phyloP scores from a whole-genome alignment of 345 rosid species.

The Hypericum androsaemum region DNA sequence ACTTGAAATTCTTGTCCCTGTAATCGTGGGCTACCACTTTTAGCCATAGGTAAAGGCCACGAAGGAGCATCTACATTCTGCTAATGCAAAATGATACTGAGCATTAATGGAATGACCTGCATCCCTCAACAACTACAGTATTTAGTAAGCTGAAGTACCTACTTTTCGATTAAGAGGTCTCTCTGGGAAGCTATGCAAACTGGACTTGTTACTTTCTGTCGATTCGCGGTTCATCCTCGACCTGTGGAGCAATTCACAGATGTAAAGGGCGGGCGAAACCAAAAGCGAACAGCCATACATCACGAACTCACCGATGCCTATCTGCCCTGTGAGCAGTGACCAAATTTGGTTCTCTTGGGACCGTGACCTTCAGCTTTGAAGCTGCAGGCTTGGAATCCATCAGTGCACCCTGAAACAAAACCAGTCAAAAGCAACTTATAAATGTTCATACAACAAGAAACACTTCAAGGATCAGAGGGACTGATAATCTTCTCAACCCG shows the following conservation, averaged over 20 bases:
- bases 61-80: conserved; percentile 30
- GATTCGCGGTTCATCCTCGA: conserved; percentile 22
- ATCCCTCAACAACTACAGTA: not conserved
- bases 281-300: not conserved
- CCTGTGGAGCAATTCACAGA: conserved; percentile 27
- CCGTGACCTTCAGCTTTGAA: conserved; percentile 29
- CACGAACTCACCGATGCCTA: conserved; percentile 27
- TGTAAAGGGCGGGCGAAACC: not conserved
- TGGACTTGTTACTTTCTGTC: conserved; percentile 21
- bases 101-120: conserved; percentile 3
- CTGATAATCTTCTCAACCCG: not conserved
- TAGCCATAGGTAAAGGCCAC: conserved; percentile 6
- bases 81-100: conserved; percentile 5
- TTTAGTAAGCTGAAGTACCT: conserved; percentile 12
- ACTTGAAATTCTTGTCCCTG: conserved; percentile 30
- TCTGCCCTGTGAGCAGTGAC: conserved; percentile 50
- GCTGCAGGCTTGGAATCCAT: conserved; percentile 11
- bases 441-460: not conserved
- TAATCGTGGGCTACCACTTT: conserved; percentile 16
- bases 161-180: conserved; percentile 43
- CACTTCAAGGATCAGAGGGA: not conserved
- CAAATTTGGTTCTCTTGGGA: conserved; percentile 48
- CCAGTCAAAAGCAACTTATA: conserved; percentile 3
- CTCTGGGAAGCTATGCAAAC: conserved; percentile 24
- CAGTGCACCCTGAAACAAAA: conserved; percentile 21